Evolutionary conservation across 2,329 filamentous ascomycete genomes (phyloP).

Genomic region (Byssoonygena ceratinophila): DNA sequence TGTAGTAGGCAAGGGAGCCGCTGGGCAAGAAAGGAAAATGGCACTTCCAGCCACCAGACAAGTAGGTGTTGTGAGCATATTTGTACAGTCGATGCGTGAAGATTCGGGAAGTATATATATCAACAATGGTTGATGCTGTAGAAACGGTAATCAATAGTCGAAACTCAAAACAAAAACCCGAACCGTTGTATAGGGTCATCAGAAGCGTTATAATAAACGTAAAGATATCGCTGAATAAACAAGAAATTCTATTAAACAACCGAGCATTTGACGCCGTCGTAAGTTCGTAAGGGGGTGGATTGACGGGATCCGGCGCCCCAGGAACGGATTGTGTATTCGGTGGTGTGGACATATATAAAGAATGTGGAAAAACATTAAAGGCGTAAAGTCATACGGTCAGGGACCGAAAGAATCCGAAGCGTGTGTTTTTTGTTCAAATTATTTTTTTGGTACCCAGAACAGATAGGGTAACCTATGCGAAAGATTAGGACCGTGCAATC

Average conservation of each 20-base stretch:
- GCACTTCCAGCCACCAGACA: neutral
- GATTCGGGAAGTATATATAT: constrained; percentile 2
- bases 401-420: constrained; percentile 9
- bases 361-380: constrained; percentile 7
- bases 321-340: constrained; percentile 8
- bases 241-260: constrained; percentile 9
- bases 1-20: neutral
- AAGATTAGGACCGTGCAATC: constrained; percentile 4
- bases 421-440: constrained; percentile 12
- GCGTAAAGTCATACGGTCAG: constrained; percentile 6
- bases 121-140: neutral
- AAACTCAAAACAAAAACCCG: constrained; percentile 1
- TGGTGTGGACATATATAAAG: constrained; percentile 4
- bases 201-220: constrained; percentile 12
- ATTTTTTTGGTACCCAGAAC: constrained; percentile 15
- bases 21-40: neutral
- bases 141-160: neutral
- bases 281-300: constrained; percentile 12
- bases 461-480: constrained; percentile 14
- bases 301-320: constrained; percentile 3
- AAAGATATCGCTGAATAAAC: constrained; percentile 8
- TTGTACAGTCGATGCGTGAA: constrained; percentile 1
- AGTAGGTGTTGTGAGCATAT: neutral
- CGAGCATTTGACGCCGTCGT: constrained; percentile 11
- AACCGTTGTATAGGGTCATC: constrained; percentile 10